Evolutionary conservation across 1,139 yeast genomes (phyloP).

Genomic region (Meyerozyma guilliermondii): DNA sequence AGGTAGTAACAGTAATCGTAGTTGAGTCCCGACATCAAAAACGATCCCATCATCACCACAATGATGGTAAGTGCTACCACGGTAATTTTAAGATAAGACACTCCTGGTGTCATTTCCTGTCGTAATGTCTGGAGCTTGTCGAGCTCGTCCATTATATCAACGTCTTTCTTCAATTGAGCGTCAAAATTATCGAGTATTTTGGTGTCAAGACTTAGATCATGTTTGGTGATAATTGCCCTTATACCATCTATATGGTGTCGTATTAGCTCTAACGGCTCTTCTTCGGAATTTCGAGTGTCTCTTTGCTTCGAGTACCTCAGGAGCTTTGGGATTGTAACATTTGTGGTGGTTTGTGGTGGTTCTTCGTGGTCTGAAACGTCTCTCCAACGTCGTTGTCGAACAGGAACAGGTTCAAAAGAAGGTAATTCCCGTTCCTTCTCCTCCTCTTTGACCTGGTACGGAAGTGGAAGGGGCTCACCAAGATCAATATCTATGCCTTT

Average conservation of each 20-base stretch:
- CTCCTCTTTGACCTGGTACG: neutral
- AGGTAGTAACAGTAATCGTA: constrained; percentile 13
- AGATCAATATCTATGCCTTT: neutral
- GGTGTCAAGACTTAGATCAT: neutral
- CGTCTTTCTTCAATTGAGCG: neutral
- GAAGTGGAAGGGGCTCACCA: constrained; percentile 1
- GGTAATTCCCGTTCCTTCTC: neutral
- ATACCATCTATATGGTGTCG: neutral
- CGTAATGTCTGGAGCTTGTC: constrained; percentile 1
- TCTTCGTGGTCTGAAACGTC: neutral
- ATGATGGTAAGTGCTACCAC: constrained; percentile 2
- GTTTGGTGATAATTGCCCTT: neutral
- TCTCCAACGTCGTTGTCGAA: constrained; percentile 1
- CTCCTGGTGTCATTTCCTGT: neutral
- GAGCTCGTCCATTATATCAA: constrained; percentile 1
- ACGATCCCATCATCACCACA: constrained; percentile 6
- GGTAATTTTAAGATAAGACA: neutral
- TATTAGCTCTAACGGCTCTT: neutral
- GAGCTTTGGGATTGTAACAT: neutral
- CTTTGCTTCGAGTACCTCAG: neutral
- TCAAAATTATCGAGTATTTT: neutral
- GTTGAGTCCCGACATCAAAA: constrained; percentile 7
- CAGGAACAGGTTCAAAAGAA: neutral
- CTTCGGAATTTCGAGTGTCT: neutral
- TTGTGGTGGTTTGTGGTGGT: neutral